Evolutionary conservation across 169 alveolate genomes (phyloP), one percentile per base, ranked within the genome.

Genomic region (Cryptosporidium meleagridis): DNA sequence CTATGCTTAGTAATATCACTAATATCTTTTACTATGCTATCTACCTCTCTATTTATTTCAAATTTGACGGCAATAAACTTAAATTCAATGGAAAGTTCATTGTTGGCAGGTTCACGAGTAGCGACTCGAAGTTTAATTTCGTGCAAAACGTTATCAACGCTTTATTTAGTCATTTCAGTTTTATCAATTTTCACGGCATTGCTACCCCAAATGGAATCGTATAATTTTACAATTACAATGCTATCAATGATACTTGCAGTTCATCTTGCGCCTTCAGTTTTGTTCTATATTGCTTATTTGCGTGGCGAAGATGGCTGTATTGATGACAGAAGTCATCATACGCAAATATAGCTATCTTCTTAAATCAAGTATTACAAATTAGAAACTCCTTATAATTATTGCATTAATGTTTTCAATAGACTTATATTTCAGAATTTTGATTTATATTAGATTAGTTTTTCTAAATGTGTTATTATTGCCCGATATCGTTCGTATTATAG

Each of bases 241-340:
- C 65, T 67, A 44, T 80, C 75, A 41, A n/a, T 62, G 21, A 80
- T 80, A 29, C 65, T 80, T n/a, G 61, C 53, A 7, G 12, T 80
- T 8, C 80, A 80, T 21, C 37, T 80, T 61, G 52, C 52, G 45
- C 89, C 89, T 80, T 80, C 89, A 35, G 26, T 65, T 65, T 39
- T 80, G 33, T 80, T 80, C 37, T 80, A 80, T 58, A 33, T 80
- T 48, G 89, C 89, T 7, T 45, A 80, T 48, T 26, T 80, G 41
- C 89, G 89, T 44, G 69, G 75, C 16, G 89, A 80, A 67, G 89
- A 80, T 59, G 14, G 29, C 8, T 45, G 41, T 6, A 10, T 62
- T 26, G 89, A 80, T n/a, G 80, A 59, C 21, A 80, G 67, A 23
- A 65, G 29, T 8, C 16, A 33, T n/a, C 65, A 41, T 62, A 39